Percentiles rank a stretch among this genome's conserved stretches.
phyloP scores from a whole-genome alignment of 2,329 filamentous ascomycete species.

The Penicillium brasilianum region DNA sequence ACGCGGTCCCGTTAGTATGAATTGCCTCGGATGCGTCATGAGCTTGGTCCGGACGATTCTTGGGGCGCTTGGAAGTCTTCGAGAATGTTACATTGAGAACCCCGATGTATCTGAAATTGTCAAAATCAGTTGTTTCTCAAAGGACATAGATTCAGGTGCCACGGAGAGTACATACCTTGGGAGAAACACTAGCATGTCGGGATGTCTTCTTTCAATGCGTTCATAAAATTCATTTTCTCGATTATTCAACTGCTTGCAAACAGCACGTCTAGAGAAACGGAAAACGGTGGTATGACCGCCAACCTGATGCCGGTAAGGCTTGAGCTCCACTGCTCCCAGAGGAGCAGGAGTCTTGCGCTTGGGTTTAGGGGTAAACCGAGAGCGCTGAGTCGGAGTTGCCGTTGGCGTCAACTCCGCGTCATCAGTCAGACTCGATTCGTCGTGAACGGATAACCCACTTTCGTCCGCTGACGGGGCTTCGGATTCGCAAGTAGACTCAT shows the following conservation, averaged over 20 bases:
- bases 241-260: conserved; percentile 98
- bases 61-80: conserved; percentile 71
- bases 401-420: conserved; percentile 58
- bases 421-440: conserved; percentile 61
- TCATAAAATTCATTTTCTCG: conserved; percentile 99
- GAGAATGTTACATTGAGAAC: conserved; percentile 96
- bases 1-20: conserved; percentile 20
- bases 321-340: conserved; percentile 89
- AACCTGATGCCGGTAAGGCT: conserved; percentile 96
- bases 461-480: conserved; percentile 52
- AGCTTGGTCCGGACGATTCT: conserved; percentile 37
- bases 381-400: conserved; percentile 47
- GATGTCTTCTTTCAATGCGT: conserved; percentile 87
- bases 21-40: conserved; percentile 15
- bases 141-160: no score
- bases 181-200: conserved; percentile 85
- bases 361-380: conserved; percentile 33
- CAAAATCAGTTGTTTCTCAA: neutral
- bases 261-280: conserved; percentile 90
- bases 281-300: conserved; percentile 96
- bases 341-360: conserved; percentile 54
- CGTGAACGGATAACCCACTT: conserved; percentile 48
- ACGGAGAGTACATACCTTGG: conserved; percentile 68
- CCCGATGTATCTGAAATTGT: conserved; percentile 78
- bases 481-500: conserved; percentile 52